Base-by-base conservation (phyloP, 2,329 filamentous ascomycete species). In the Fusarium robinianum region DNA sequence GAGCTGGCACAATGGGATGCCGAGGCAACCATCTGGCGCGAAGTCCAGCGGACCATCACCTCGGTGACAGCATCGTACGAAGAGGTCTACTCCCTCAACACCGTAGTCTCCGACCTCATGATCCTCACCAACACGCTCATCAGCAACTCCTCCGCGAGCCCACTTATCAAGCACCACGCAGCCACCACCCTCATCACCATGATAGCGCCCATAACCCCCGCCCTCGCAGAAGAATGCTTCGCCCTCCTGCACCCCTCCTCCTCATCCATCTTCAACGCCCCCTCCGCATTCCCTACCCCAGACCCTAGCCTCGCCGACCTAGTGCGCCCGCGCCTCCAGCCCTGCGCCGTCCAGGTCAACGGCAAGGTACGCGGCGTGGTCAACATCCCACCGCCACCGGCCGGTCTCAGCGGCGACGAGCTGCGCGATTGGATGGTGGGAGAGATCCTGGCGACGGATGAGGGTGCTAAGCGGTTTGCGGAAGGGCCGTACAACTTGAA, bases 161-260 rank as follows among this genome's bases (percentile, higher is more conserved):
- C 63, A 4, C 36, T 67, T 5, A 61, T 87, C 53, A 72, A 69
- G 62, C 67, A 72, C 29, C 68, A 76, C 16, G 76, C 82, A 0
- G 66, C 75, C 1, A 73, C 74, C 2, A 70, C 74, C 4, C 76
- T 95, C 7, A 64, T 92, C 26, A 81, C 81, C 35, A 81, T 95
- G 71, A 73, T 91, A 57, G 87, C 88, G 1, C 90, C 90, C 4
- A 82, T 95, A 38, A 81, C 87, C 0, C 90, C 90, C 0, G 88
- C 87, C 0, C 82, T 94, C 46, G 79, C 88, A 2, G 89, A 92
- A 57, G 88, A 95, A 69, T 88, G 83, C 65, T 95, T 88, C 88
- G 75, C 78, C 49, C 59, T 78, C 2, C 73, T 91, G 4, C 63
- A 70, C 34, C 67, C 71, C 2, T 50, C 55, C 1, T 33, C 57